Base-by-base conservation (phyloP, 2,329 filamentous ascomycete species). In the Xylaria sp. region DNA sequence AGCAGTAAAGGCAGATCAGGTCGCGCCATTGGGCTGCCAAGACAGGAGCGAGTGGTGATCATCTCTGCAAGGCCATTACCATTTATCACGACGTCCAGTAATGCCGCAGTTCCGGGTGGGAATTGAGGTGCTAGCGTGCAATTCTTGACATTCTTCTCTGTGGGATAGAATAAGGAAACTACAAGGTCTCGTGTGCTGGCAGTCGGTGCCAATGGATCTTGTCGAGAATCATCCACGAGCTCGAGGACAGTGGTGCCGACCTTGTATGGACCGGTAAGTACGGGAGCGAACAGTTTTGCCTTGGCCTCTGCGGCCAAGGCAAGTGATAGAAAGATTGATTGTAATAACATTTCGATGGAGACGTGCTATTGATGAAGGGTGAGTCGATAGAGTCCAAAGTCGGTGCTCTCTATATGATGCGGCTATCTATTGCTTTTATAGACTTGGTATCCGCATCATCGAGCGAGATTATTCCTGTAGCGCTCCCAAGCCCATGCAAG, bases 1-100 rank as follows among this genome's bases (percentile, higher is more conserved):
- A 84, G 56, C 33, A 83, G 38, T 0, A 74, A n/a, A 23, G 67
- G 61, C 35, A 65, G 49, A 50, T 72, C 60, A 0, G 66, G 66
- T 5, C 59, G 53, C 3, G 63, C 40, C 5, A 72, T 35, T 11
- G 69, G 63, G 14, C 60, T 62, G 15, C 53, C 54, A 14, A 47
- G 33, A 46, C 66, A 71, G 15, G 70, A 61, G 19, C 69, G 72
- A 11, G 67, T 70, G 1, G 53, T 38, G 38, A 72, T 21, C 7
- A n/a, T 42, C 25, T 59, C 67, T 2, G 64, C 43, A 2, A 50
- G 51, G 4, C 60, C 60, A 4, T 52, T 50, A 5, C 57, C 54
- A 8, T 69, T 53, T n/a, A 58, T 33, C 3, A 43, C 4, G 4
- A 9, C 19, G 14, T 47, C 43, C 2, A 71, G 60, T 19, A 46